A percentile compares a stretch with the other conserved stretches of the same genome.
Evolutionary conservation across 306 rosid species (phyloP).

Genomic region (Lablab purpureus): DNA sequence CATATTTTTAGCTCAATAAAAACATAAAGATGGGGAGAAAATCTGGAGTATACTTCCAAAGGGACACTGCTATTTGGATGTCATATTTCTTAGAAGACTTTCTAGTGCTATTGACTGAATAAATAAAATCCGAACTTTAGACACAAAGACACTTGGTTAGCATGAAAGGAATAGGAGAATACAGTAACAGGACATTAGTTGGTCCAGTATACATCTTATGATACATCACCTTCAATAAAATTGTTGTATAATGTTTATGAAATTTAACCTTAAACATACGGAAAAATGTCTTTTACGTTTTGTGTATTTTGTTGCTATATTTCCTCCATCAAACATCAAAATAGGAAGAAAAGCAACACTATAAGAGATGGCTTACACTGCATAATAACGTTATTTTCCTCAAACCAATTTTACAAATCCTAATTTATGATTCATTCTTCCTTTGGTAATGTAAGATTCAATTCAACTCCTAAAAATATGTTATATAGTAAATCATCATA

Average conservation of each 20-base stretch:
- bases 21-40: not conserved
- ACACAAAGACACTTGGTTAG: not conserved
- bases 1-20: constrained; percentile 4
- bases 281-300: constrained; percentile 8
- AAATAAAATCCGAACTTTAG: not conserved
- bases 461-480: constrained; percentile 10
- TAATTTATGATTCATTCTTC: not conserved
- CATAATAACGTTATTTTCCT: not conserved
- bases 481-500: not conserved
- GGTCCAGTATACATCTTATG: constrained; percentile 1
- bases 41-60: constrained; percentile 11
- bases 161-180: constrained; percentile 29
- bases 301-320: constrained; percentile 2
- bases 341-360: not conserved
- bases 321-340: constrained; percentile 4
- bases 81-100: constrained; percentile 24
- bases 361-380: not conserved
- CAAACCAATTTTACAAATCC: constrained; percentile 6
- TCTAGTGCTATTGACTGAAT: constrained; percentile 19
- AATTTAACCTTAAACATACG: not conserved
- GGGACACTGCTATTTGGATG: constrained; percentile 13
- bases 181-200: not conserved
- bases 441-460: not conserved
- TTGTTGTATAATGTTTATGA: not conserved
- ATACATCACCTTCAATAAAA: not conserved